A percentile compares a stretch with the other conserved stretches of the same genome.
These are phyloP conservation scores for Penicillium sp. DNA, from an alignment of 2,329 filamentous ascomycete species.

Conservation along the genomic window DNA sequence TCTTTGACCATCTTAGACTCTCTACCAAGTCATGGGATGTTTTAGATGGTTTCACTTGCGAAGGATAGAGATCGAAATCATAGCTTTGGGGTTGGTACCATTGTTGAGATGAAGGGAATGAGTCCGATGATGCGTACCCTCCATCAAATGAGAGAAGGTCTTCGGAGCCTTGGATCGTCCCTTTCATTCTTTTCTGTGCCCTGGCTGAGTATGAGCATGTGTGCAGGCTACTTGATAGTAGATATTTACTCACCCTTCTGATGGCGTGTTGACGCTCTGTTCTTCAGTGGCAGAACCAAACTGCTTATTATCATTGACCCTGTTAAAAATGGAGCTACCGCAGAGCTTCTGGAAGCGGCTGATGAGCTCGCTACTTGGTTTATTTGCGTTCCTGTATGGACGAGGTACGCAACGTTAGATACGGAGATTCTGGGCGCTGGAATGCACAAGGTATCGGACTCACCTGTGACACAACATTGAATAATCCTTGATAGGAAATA, in stretches of 20 bases:
- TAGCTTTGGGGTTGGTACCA: neutral
- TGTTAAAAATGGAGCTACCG: neutral
- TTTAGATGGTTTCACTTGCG: neutral
- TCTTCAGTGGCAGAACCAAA: neutral
- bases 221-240: neutral
- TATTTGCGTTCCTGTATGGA: neutral
- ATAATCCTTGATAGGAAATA: neutral
- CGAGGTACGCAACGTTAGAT: neutral
- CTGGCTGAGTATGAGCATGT: neutral
- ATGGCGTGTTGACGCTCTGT: neutral
- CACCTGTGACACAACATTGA: neutral
- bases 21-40: neutral
- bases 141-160: neutral
- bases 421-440: too few species aligned
- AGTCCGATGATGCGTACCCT: neutral
- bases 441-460: neutral
- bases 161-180: too few species aligned
- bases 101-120: neutral
- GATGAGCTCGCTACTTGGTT: neutral
- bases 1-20: neutral
- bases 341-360: neutral
- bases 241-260: neutral
- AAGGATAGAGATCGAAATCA: neutral
- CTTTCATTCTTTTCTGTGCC: neutral
- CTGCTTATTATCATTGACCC: neutral